Evolutionary conservation across 441 rosid species (phyloP).

Genomic region (Adansonia madagascariensis): DNA sequence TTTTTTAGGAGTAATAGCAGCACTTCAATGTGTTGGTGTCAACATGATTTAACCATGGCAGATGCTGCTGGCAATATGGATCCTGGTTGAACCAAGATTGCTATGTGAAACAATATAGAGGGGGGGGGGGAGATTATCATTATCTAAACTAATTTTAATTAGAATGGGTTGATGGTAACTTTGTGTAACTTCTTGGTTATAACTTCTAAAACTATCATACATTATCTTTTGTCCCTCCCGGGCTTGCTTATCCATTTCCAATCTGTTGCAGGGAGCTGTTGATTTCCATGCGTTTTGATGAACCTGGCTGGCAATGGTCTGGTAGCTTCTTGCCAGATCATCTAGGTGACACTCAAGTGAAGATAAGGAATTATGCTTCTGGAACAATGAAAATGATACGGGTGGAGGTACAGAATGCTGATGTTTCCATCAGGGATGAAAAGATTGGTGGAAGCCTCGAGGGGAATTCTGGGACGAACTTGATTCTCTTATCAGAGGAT

Average conservation of each 20-base stretch:
- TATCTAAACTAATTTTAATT: background rate
- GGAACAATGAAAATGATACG: conserved; percentile 78
- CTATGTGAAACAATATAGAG: background rate
- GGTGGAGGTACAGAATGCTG: conserved; percentile 95
- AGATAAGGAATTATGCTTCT: conserved; percentile 80
- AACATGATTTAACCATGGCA: background rate
- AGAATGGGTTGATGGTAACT: background rate
- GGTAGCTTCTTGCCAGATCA: conserved; percentile 97
- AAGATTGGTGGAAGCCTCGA: conserved; percentile 72
- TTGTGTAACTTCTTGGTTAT: background rate
- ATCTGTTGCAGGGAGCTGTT: conserved; percentile 73
- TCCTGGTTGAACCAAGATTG: background rate
- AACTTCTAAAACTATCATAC: conserved; percentile 14
- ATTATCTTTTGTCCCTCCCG: background rate
- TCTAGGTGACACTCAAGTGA: conserved; percentile 94
- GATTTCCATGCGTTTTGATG: conserved; percentile 81
- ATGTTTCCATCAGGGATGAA: conserved; percentile 77
- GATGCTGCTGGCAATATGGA: background rate
- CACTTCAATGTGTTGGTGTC: background rate
- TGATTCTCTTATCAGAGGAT: conserved; percentile 91
- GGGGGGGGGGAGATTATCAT: background rate
- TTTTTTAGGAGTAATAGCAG: background rate
- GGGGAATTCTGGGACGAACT: conserved; percentile 87
- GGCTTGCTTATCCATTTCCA: conserved; percentile 24
- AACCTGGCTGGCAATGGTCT: conserved; percentile 99